Percentiles rank a stretch among this genome's conserved stretches.
phyloP scores from a whole-genome alignment of 192 early-diverging fungal species.

The Gonapodya prolifera region DNA sequence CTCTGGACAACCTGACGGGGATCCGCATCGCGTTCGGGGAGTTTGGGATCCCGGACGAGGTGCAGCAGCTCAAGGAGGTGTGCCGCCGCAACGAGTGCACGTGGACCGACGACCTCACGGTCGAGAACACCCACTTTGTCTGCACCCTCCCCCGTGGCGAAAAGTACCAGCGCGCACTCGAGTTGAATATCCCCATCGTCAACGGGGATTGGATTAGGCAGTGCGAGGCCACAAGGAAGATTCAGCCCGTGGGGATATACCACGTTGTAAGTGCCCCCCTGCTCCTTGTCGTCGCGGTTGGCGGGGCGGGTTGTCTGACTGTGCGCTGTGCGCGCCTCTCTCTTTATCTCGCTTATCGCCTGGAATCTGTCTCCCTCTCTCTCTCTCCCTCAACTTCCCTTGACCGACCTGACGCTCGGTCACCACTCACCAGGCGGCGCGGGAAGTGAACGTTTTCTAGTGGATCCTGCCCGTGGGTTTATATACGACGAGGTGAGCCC shows the following conservation, averaged over 20 bases:
- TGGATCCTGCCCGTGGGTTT: no score
- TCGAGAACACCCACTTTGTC: slow-evolving; percentile 86
- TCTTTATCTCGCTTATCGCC: no score
- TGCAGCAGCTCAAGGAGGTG: slow-evolving; percentile 59
- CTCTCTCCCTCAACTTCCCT: no score
- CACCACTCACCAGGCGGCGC: no score
- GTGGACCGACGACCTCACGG: slow-evolving; percentile 71
- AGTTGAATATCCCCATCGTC: slow-evolving; percentile 87
- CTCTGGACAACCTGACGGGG: slow-evolving; percentile 94
- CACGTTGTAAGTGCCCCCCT: slow-evolving; percentile 26
- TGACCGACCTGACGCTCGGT: no score
- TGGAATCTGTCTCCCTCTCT: no score
- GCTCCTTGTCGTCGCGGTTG: no score
- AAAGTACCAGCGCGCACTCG: slow-evolving; percentile 76
- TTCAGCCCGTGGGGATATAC: slow-evolving; percentile 51
- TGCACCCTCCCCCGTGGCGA: slow-evolving; percentile 70
- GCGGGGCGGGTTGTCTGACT: no score
- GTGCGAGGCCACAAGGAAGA: slow-evolving; percentile 76
- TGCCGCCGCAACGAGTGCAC: slow-evolving; percentile 73
- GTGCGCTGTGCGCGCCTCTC: no score
- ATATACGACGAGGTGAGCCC: no score
- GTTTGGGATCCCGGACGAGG: slow-evolving; percentile 60
- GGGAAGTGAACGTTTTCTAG: no score
- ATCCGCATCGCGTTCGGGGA: slow-evolving; percentile 90
- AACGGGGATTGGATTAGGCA: slow-evolving; percentile 90